Evolutionary conservation across 331 rosid genomes (phyloP).

Genomic region (Saraca asoca): DNA sequence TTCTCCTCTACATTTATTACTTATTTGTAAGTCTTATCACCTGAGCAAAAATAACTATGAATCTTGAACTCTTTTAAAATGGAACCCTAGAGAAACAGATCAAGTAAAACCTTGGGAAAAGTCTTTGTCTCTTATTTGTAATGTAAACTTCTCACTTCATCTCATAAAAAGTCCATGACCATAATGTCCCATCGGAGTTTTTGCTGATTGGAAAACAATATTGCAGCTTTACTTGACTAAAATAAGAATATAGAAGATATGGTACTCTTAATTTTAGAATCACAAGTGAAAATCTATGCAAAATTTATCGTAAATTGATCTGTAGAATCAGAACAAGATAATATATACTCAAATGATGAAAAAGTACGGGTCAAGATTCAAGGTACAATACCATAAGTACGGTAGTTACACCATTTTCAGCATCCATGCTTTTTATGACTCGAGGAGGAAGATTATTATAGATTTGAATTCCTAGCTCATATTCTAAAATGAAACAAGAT

Average conservation of each 20-base stretch:
- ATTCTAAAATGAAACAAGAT: too few species aligned
- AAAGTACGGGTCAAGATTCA: neutral
- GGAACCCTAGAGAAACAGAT: neutral
- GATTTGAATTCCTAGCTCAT: too few species aligned
- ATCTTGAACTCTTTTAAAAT: too few species aligned
- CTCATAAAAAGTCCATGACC: neutral
- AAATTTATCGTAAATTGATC: neutral
- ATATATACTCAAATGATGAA: slow-evolving; percentile 14
- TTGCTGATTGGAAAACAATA: slow-evolving; percentile 21
- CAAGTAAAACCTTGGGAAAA: neutral
- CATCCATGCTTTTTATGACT: too few species aligned
- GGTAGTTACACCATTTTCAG: too few species aligned
- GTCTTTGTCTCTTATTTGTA: slow-evolving; percentile 2
- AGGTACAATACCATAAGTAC: slow-evolving; percentile 58
- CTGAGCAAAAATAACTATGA: too few species aligned
- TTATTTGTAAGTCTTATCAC: too few species aligned
- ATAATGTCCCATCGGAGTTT: neutral
- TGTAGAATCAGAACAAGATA: slow-evolving; percentile 7
- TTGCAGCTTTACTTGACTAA: slow-evolving; percentile 14
- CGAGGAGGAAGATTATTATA: too few species aligned
- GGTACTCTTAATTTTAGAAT: neutral
- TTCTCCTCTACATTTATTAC: too few species aligned
- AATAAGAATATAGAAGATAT: slow-evolving; percentile 10
- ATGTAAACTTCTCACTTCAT: neutral
- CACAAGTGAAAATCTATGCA: slow-evolving; percentile 22